Evolutionary conservation across 2,329 filamentous ascomycete species (phyloP).

Genomic region (Hypoxylon sp.): DNA sequence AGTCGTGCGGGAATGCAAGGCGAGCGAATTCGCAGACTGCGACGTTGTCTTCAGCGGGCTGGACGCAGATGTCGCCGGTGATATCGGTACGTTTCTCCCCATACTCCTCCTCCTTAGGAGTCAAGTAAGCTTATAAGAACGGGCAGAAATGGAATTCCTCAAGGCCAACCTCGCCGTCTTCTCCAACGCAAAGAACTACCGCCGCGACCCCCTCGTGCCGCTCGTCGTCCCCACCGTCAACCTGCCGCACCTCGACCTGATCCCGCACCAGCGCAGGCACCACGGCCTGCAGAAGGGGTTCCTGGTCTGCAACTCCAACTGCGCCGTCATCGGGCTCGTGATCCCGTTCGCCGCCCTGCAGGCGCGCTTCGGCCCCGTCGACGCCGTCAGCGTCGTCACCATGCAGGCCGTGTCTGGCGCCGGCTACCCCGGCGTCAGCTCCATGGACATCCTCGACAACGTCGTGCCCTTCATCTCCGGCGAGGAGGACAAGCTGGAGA

Average conservation of each 20-base stretch:
- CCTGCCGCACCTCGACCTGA: conserved; percentile 86
- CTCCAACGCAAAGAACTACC: conserved; percentile 98
- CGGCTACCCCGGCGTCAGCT: conserved; percentile 89
- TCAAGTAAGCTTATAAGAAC: not conserved
- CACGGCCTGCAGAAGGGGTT: conserved; percentile 86
- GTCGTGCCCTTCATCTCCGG: conserved; percentile 93
- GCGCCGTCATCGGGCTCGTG: conserved; percentile 95
- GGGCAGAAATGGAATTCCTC: conserved; percentile 87
- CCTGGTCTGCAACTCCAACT: conserved; percentile 98
- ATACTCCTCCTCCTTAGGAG: conserved; percentile 1
- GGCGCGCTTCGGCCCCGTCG: conserved; percentile 86
- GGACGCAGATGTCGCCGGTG: conserved; percentile 92
- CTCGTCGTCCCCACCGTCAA: conserved; percentile 97
- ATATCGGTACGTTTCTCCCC: conserved; percentile 76
- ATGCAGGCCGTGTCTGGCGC: conserved; percentile 96
- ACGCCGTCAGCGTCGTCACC: conserved; percentile 83
- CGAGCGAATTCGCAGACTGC: conserved; percentile 88
- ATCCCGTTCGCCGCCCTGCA: conserved; percentile 95
- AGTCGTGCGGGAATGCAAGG: conserved; percentile 86
- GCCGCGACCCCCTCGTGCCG: conserved; percentile 89
- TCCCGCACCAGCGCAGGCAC: conserved; percentile 86
- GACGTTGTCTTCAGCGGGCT: conserved; percentile 94
- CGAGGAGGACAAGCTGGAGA: conserved; percentile 97
- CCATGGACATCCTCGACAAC: conserved; percentile 97
- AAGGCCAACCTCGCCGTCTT: conserved; percentile 91